Evolutionary conservation across 768 basidiomycete genomes (phyloP).

Genomic region (Leccinum ochraceum): DNA sequence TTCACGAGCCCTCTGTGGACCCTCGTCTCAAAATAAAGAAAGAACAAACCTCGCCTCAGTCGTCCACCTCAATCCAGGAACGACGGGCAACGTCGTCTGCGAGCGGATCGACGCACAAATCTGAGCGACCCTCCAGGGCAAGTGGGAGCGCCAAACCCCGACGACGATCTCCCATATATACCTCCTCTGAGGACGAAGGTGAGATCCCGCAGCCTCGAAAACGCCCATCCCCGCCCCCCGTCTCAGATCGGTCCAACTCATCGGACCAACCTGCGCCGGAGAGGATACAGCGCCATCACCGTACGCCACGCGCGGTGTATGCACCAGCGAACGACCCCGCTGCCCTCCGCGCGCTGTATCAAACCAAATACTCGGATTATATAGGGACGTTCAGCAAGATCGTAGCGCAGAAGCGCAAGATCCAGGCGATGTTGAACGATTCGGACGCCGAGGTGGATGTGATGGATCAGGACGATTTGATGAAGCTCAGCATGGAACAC

Average conservation of each 20-base stretch:
- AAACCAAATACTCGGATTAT: conserved; percentile 52
- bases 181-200: conserved; percentile 65
- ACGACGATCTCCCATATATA: conserved; percentile 62
- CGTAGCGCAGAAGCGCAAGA: conserved; percentile 49
- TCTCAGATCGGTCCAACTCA: conserved; percentile 25
- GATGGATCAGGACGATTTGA: conserved; percentile 54
- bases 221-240: conserved; percentile 30
- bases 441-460: conserved; percentile 57
- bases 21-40: conserved; percentile 39
- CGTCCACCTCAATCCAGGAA: conserved; percentile 16
- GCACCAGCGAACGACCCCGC: conserved; percentile 48
- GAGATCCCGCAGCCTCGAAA: conserved; percentile 36
- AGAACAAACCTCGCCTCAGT: conserved; percentile 33
- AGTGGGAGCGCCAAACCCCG: conserved; percentile 38
- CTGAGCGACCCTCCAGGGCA: conserved; percentile 23
- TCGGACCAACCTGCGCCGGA: conserved; percentile 21
- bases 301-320: conserved; percentile 35
- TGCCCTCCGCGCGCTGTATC: conserved; percentile 54
- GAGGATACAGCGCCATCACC: conserved; percentile 22
- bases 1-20: conserved; percentile 23
- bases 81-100: conserved; percentile 9
- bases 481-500: conserved; percentile 45
- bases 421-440: conserved; percentile 54
- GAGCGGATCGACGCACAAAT: conserved; percentile 12
- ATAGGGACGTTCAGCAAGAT: conserved; percentile 47